These are phyloP conservation scores for Camelina neglecta DNA, from an alignment of 345 rosid genomes.

Conservation along the genomic window DNA sequence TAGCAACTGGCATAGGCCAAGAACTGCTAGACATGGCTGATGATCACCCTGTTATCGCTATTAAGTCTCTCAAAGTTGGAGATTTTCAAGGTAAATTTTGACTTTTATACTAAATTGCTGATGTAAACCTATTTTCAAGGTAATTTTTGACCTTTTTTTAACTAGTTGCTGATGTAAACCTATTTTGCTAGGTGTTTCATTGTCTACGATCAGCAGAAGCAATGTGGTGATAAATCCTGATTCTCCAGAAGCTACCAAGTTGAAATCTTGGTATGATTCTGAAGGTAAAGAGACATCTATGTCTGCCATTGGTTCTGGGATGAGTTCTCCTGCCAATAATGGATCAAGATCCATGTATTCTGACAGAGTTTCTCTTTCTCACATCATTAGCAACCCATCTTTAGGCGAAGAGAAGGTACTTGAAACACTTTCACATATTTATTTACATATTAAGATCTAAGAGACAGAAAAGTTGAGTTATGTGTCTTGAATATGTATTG, in stretches of 20 bases:
- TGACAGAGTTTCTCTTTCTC: slow-evolving; percentile 67
- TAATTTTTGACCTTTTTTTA: slow-evolving; percentile 35
- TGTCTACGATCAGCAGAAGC: slow-evolving; percentile 76
- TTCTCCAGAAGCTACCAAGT: slow-evolving; percentile 67
- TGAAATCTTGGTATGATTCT: slow-evolving; percentile 81
- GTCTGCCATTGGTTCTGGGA: slow-evolving; percentile 73
- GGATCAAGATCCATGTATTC: slow-evolving; percentile 77
- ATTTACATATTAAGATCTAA: background rate
- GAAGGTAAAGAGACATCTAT: slow-evolving; percentile 82
- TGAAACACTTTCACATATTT: background rate
- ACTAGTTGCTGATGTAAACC: slow-evolving; percentile 11
- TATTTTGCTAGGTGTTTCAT: slow-evolving; percentile 65
- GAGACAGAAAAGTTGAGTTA: slow-evolving; percentile 13
- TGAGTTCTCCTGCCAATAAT: slow-evolving; percentile 52
- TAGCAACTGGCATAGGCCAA: slow-evolving; percentile 80
- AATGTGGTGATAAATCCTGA: slow-evolving; percentile 70
- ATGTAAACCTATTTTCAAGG: slow-evolving; percentile 70
- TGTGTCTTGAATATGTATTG: slow-evolving; percentile 33
- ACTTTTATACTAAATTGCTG: background rate
- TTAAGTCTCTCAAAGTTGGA: slow-evolving; percentile 83
- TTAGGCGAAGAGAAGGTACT: slow-evolving; percentile 86
- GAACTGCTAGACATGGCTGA: slow-evolving; percentile 74
- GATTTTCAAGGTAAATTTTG: slow-evolving; percentile 84
- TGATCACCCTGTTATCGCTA: slow-evolving; percentile 71
- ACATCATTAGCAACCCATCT: slow-evolving; percentile 65